Evolutionary conservation across 2,329 filamentous ascomycete species (phyloP), one percentile per base, ranked within the genome.

Genomic region (Fusarium abutilonis): DNA sequence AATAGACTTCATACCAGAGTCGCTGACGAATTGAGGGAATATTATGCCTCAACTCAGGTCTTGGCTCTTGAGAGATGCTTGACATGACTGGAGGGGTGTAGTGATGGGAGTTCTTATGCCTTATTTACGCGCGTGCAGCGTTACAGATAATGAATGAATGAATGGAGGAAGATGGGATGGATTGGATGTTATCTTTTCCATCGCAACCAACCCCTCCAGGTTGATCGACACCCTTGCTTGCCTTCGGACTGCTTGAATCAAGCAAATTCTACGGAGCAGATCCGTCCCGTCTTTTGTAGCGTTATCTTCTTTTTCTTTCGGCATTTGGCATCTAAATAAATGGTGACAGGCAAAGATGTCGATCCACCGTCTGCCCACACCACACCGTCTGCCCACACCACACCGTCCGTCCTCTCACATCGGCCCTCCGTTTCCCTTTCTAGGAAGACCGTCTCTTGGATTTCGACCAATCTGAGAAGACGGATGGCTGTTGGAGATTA

Each of bases 201-300:
- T 60, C 54, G 63, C 31, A n/a, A 29, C 28, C 63, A 59, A 66
- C 65, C 60, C 54, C 63, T 61, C 57, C 45, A 55, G 36, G 23
- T 43, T 47, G 43, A 43, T 36, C 26, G 13, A 31, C 32, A 48
- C 9, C 31, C 50, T 36, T 34, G 29, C 50, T 36, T 29, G 29
- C 17, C 36, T 56, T 48, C 38, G 19, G 38, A 29, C 31, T 41
- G 47, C 19, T 41, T 32, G 53, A 41, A 41, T 42, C 42, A 34
- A 32, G 36, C 21, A 49, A 31, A 35, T 13, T 36, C 17, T 45
- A 19, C 19, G 19, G 19, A 19, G 19, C 19, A 21, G 43, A 31
- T 42, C 38, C 26, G 8, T 8, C 11, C 35, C 38, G 28, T 52
- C 19, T 44, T 23, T 55, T 56, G 52, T 26, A 31, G 51, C 52